Base-by-base conservation (phyloP, 768 basidiomycete genomes). In the Lepiota brunneoincarnata region DNA sequence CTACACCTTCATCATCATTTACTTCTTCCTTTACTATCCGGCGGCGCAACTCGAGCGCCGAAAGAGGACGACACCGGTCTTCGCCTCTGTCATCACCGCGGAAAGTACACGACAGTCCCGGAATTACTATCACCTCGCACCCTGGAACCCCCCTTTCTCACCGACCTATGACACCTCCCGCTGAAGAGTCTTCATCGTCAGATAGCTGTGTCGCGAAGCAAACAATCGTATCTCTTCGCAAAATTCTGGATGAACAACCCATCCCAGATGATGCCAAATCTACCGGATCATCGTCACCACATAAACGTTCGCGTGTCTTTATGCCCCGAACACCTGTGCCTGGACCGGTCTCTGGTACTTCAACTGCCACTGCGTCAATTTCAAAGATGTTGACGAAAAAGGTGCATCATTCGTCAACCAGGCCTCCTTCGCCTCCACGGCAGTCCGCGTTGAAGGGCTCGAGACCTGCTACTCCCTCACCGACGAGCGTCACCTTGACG, bases 331-430 rank as follows among this genome's bases (percentile, higher is more conserved):
- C 80, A 2, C 84, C 87, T 1, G 73, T 75, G 9, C 80, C 82
- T 9, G 63, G 67, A 1, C 72, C 86, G 5, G 69, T 75, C 20
- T 74, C 79, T 4, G 76, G 80, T n/a, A 86, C 86, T 3, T 88
- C 86, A 3, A 87, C 74, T 4, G 85, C 90, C 1, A 92, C 90
- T 1, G 90, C 89, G 1, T 87, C 84, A 24, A 76, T 92, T 44
- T 89, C 88, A 20, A 77, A 86, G n/a, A 77, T 91, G 12, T 87
- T 86, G 60, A 89, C 87, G 0, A 86, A 83, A 57, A 75, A 67
- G 28, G 72, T 65, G 38, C 75, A 77, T 59, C 76, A 83, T 2
- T 78, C 82, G 14, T 86, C 86, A 3, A 84, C 87, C 1, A 77
- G 83, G 3, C 72, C 84, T 2, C 82, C 79, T 2, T 81, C 80